Evolutionary conservation across 129 eudicot species (phyloP).

Genomic region (Pittosporum tobira): DNA sequence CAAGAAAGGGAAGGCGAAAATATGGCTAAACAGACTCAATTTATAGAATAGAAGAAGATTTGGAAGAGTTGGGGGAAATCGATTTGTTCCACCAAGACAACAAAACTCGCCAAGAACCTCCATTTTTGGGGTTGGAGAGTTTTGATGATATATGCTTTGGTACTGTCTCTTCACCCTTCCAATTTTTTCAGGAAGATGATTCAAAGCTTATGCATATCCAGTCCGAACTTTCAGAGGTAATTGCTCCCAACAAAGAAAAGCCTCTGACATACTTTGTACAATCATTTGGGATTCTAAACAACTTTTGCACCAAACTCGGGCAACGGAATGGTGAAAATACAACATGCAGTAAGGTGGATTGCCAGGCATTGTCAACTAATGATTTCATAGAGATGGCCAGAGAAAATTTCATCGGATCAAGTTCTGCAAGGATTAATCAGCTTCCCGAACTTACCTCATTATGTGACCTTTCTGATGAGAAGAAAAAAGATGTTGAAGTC

Average conservation of each 20-base stretch:
- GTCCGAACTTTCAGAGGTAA: slow-evolving; percentile 23
- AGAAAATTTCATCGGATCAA: slow-evolving; percentile 35
- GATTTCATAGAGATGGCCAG: slow-evolving; percentile 41
- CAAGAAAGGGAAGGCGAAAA: background rate
- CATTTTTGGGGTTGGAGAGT: background rate
- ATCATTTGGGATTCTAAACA: slow-evolving; percentile 9
- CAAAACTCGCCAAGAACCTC: background rate
- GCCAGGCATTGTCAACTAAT: slow-evolving; percentile 27
- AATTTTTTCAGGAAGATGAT: slow-evolving; percentile 1
- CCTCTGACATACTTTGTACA: background rate
- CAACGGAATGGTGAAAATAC: background rate
- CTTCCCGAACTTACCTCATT: slow-evolving; percentile 16
- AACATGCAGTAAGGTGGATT: background rate
- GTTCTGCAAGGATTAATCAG: slow-evolving; percentile 14
- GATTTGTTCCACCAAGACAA: background rate
- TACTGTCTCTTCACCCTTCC: slow-evolving; percentile 3
- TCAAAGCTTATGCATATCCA: slow-evolving; percentile 10
- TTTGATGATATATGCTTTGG: slow-evolving; percentile 1
- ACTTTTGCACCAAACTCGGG: slow-evolving; percentile 3
- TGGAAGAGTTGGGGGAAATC: background rate
- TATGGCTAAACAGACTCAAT: background rate
- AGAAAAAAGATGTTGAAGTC: slow-evolving; percentile 23
- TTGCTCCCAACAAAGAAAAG: slow-evolving; percentile 1
- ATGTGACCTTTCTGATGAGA: slow-evolving; percentile 20
- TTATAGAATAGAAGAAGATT: background rate